Base-by-base conservation (phyloP, 345 rosid species). In the Ceriops decandra region DNA sequence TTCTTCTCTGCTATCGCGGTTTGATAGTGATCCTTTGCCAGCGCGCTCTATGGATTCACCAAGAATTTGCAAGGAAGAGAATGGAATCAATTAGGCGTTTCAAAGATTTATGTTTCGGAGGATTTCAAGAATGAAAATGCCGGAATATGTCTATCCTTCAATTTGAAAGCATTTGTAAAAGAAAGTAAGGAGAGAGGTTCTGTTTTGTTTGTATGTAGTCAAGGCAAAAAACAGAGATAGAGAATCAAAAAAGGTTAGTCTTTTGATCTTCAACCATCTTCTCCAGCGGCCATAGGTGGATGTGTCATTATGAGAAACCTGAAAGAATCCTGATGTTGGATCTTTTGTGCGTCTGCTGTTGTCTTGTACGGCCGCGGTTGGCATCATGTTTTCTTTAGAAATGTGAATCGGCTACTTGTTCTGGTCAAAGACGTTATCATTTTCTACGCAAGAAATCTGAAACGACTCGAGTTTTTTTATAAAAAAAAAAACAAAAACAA, bases 1-100 rank as follows among this genome's bases (percentile, higher is more conserved):
- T 66, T 67, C 64, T 54, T 76, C 72, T 19, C 59, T 71, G 11
- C 27, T 54, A 6, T 76, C 79, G 0, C 42, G 72, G 56, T 61
- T 70, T 62, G 71, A 51, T 24, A 61, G 65, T 49, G 75, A 76
- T 35, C 33, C 68, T 1, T 27, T 61, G 62, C 62, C 27, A 1
- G 74, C 61, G 28, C 60, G 15, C 19, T 28, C 57, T 5, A 7
- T 58, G 57, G 47, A 38, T 2, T 52, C 79, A 57, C 77, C 72
- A 0, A 63, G 72, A 62, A 53, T 15, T 63, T 74, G 72, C 49
- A 52, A 47, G 0, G 66, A 63, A 68, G 68, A 35, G 6, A 24
- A 26, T 17, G 69, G 53, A 27, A 56, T 21, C 17, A 28, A 19
- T 32, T 60, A 66, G 16, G 60, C 54, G 21, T 33, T 26, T 49